These are phyloP conservation scores for Multifurca ochricompacta DNA, from an alignment of 768 basidiomycete genomes.

Conservation along the genomic window DNA sequence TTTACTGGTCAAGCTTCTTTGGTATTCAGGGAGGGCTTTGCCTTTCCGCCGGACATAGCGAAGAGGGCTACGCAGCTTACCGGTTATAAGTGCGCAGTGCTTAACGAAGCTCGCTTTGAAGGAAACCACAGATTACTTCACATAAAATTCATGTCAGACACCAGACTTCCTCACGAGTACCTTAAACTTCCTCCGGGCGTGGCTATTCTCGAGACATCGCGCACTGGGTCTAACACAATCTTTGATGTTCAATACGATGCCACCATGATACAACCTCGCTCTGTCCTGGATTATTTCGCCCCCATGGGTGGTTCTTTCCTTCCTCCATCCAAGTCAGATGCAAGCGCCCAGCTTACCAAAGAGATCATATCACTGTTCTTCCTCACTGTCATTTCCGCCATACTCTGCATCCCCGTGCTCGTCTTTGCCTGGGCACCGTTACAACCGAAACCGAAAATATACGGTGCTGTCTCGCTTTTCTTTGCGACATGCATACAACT, in stretches of 20 bases:
- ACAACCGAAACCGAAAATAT: constrained; percentile 27
- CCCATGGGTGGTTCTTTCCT: constrained; percentile 23
- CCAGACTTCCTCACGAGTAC: not conserved
- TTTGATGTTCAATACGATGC: constrained; percentile 24
- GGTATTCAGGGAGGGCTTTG: constrained; percentile 12
- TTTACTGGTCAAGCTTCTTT: constrained; percentile 15
- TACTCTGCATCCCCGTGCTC: constrained; percentile 35
- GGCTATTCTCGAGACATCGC: not conserved
- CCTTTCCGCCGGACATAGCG: constrained; percentile 6
- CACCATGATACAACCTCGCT: constrained; percentile 27
- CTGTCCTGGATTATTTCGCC: constrained; percentile 26
- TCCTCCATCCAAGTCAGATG: constrained; percentile 22
- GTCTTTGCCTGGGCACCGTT: constrained; percentile 38
- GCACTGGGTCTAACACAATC: not conserved
- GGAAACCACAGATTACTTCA: constrained; percentile 10
- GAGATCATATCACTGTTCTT: constrained; percentile 28
- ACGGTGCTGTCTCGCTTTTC: constrained; percentile 32
- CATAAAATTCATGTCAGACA: not conserved
- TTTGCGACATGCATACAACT: constrained; percentile 35
- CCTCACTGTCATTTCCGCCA: constrained; percentile 28
- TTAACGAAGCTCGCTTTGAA: not conserved
- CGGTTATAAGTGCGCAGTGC: constrained; percentile 5
- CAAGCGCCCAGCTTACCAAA: constrained; percentile 25
- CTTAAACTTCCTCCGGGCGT: constrained; percentile 8
- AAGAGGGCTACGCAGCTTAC: constrained; percentile 8